Evolutionary conservation across 2,329 filamentous ascomycete genomes (phyloP), one percentile per base, ranked within the genome.

Genomic region (Ophiostoma sp.): DNA sequence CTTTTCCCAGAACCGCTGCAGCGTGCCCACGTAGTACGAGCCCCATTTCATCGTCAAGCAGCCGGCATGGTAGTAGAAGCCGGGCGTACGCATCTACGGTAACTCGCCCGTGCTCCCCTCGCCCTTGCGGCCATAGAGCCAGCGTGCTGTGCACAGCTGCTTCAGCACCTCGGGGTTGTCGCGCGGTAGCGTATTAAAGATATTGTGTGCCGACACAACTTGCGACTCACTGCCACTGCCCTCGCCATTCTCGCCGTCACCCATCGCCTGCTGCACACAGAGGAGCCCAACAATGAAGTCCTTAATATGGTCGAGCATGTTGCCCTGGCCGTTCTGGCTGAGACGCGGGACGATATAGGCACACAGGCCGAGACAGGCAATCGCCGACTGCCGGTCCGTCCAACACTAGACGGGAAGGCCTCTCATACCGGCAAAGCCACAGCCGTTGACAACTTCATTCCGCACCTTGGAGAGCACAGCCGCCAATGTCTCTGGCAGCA

Each of bases 201-300:
- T 54, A 4, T 23, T 23, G 52, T 54, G 52, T 13, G 52, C 52
- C n/a, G 52, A 54, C n/a, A 54, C 52, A 10, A 54, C 52, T n/a
- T 54, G 52, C n/a, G 52, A 54, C 52, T 54, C 52, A n/a, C 52
- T n/a, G n/a, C n/a, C 52, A n/a, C 52, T 54, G n/a, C 52, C 52
- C 52, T 54, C 52, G 8, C 52, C 52, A n/a, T 54, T 54, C n/a
- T 54, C 52, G n/a, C 52, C 52, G 6, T 11, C 52, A 23, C 52
- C 52, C 4, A 54, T 54, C 52, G 52, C 52, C 52, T 54, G 52
- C 52, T 54, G 52, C 52, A 54, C 52, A 27, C 52, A 54, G 10
- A 54, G 52, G 8, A 54, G 52, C 10, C 52, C 52, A 7, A 54
- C 52, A 23, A 54, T 54, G 52, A 57, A 15, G 52, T 57, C 52